These are phyloP conservation scores for Tulasnella sp. DNA, from an alignment of 768 basidiomycete species.

Conservation along the genomic window DNA sequence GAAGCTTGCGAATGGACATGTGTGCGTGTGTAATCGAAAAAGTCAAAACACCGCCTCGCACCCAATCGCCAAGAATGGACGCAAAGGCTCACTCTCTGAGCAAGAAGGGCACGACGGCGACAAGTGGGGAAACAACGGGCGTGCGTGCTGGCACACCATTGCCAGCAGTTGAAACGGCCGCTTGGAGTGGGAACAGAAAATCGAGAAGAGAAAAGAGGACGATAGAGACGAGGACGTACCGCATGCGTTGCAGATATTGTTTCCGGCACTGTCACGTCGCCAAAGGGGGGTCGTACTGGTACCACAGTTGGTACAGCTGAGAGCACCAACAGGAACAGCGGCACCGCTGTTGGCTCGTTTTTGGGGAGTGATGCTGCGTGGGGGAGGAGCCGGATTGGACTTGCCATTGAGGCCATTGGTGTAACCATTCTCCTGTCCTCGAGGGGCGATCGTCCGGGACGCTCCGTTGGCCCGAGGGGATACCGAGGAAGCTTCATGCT, in stretches of 20 bases:
- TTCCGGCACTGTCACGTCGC: slow-evolving; percentile 83
- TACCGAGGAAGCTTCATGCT: slow-evolving; percentile 9
- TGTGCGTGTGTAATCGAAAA: neutral
- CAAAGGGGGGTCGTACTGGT: slow-evolving; percentile 86
- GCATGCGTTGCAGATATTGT: slow-evolving; percentile 92
- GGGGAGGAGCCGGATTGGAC: neutral
- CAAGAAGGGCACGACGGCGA: neutral
- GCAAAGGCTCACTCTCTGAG: neutral
- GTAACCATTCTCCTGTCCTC: slow-evolving; percentile 1
- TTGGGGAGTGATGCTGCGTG: neutral
- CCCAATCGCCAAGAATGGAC: neutral
- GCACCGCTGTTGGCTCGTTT: slow-evolving; percentile 15
- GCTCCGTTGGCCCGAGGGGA: slow-evolving; percentile 13
- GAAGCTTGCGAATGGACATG: neutral
- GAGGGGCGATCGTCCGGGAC: slow-evolving; percentile 18
- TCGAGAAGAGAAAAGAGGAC: slow-evolving; percentile 2
- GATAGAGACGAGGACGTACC: slow-evolving; percentile 47
- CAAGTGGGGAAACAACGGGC: neutral
- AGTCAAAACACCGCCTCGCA: neutral
- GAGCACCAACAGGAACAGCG: slow-evolving; percentile 52
- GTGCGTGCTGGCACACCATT: neutral
- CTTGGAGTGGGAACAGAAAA: slow-evolving; percentile 4
- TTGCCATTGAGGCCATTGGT: slow-evolving; percentile 13
- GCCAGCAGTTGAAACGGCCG: neutral
- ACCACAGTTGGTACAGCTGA: slow-evolving; percentile 81